Percentiles rank a stretch among this genome's conserved stretches.
phyloP scores from a whole-genome alignment of 169 alveolate genomes.

The Perkinsus chesapeaki region DNA sequence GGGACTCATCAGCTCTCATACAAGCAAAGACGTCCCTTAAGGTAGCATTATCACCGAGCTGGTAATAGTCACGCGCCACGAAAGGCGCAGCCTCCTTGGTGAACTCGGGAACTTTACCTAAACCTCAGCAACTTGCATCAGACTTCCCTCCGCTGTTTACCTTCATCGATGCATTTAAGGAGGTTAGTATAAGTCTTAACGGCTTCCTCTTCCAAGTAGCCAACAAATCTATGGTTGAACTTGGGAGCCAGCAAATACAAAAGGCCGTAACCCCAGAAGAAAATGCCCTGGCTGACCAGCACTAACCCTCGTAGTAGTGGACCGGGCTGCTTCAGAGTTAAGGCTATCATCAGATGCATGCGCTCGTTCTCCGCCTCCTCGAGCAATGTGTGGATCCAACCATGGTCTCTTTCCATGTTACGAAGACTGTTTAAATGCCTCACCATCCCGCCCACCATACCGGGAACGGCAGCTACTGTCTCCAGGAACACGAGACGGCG shows the following conservation, averaged over 20 bases:
- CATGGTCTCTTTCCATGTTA: conserved; percentile 49
- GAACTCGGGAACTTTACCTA: conserved; percentile 9
- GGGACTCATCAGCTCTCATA: conserved; percentile 25
- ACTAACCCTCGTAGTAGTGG: conserved; percentile 31
- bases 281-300: conserved; percentile 41
- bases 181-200: conserved; percentile 51
- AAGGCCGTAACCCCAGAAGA: conserved; percentile 40
- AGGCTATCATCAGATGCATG: conserved; percentile 49
- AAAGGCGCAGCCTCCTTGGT: conserved; percentile 17
- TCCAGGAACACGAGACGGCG: conserved; percentile 49
- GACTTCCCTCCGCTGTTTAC: too few relatives aligned
- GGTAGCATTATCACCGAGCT: conserved; percentile 18
- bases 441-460: conserved; percentile 54
- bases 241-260: conserved; percentile 46
- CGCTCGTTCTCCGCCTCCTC: conserved; percentile 67
- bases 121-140: not conserved
- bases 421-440: conserved; percentile 44
- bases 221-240: conserved; percentile 56
- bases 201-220: conserved; percentile 65
- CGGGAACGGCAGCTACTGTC: conserved; percentile 56
- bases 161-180: conserved; percentile 37
- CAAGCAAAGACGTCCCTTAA: conserved; percentile 8
- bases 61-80: conserved; percentile 18
- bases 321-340: conserved; percentile 32
- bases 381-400: conserved; percentile 50